Evolutionary conservation across 331 rosid species (phyloP).

Genomic region (Pyrus hybrid): DNA sequence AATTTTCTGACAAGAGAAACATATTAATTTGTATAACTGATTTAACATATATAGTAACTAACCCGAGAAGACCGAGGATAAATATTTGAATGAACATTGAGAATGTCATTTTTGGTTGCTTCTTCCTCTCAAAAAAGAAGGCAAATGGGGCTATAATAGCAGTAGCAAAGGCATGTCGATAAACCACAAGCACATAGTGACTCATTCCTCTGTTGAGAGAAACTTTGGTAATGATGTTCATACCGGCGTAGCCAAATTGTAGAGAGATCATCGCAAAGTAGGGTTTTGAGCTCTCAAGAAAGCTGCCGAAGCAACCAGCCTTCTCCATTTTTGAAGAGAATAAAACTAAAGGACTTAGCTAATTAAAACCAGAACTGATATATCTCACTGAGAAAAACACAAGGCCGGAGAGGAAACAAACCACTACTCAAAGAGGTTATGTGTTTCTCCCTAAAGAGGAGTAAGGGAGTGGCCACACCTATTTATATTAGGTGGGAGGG

Average conservation of each 20-base stretch:
- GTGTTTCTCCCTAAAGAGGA: constrained; percentile 35
- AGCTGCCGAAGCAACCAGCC: constrained; percentile 25
- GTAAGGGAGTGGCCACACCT: neutral
- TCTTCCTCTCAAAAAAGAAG: constrained; percentile 66
- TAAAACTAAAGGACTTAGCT: neutral
- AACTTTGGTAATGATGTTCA: constrained; percentile 76
- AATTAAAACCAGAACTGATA: neutral
- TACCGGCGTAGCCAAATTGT: constrained; percentile 87
- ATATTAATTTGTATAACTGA: no score
- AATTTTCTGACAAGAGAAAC: neutral
- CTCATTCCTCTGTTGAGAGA: constrained; percentile 89
- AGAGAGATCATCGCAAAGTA: constrained; percentile 74
- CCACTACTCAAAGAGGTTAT: constrained; percentile 10
- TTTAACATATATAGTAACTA: constrained; percentile 6
- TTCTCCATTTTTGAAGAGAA: constrained; percentile 22
- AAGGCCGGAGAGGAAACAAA: constrained; percentile 17
- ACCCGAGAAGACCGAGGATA: constrained; percentile 79
- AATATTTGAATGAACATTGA: constrained; percentile 65
- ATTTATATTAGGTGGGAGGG: constrained; percentile 33
- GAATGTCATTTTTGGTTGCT: constrained; percentile 70
- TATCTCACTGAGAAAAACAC: neutral
- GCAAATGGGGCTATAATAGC: constrained; percentile 67
- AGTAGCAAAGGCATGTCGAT: constrained; percentile 87
- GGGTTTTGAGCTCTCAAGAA: constrained; percentile 50
- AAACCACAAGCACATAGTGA: constrained; percentile 89